Evolutionary conservation across 2,329 filamentous ascomycete species (phyloP).

Genomic region (Apiospora sp.): DNA sequence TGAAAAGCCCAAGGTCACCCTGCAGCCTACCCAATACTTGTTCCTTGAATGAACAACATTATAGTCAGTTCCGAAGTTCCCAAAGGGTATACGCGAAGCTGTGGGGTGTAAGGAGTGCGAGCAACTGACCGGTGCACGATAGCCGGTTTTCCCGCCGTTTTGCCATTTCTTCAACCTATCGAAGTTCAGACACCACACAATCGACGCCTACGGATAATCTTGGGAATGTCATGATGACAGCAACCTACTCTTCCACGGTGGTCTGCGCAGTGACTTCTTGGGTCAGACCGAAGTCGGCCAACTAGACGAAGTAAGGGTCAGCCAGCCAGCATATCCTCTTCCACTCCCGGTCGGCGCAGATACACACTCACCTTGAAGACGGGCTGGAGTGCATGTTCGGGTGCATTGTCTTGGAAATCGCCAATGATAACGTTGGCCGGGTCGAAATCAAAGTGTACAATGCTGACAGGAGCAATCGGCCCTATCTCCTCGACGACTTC

Average conservation of each 20-base stretch:
- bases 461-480: background rate
- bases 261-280: background rate
- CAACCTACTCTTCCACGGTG: background rate
- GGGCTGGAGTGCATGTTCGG: background rate
- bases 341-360: background rate
- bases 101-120: background rate
- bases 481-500: background rate
- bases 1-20: background rate
- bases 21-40: background rate
- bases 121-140: background rate
- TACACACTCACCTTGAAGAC: background rate
- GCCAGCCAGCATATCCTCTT: background rate
- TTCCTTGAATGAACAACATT: background rate
- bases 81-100: no score
- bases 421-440: slow-evolving; percentile 9
- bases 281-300: slow-evolving; percentile 9
- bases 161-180: background rate
- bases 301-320: background rate
- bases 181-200: background rate
- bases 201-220: background rate
- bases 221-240: background rate
- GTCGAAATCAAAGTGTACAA: slow-evolving; percentile 22
- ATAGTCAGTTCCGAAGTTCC: background rate
- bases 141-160: background rate
- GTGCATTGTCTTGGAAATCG: background rate